Conservation (phyloP, 2,329 filamentous ascomycete species). For the Cryphonectria japonica region DNA sequence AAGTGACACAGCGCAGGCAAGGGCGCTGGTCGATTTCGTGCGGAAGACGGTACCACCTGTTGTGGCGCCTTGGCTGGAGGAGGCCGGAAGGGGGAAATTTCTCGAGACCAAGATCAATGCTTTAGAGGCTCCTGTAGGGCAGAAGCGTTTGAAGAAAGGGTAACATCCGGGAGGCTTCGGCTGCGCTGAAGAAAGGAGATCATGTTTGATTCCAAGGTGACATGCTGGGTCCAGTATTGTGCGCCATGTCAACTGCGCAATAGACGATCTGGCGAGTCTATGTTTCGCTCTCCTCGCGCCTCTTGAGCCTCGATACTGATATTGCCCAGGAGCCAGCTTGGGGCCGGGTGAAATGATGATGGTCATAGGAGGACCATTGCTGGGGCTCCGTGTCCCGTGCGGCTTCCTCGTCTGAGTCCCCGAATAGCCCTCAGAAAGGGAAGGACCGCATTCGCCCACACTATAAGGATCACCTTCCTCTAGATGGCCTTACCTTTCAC, state of each 20-base stretch:
- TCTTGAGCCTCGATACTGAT: background rate
- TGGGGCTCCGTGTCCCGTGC: background rate
- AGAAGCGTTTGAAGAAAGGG: conserved; percentile 38
- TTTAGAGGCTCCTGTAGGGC: conserved; percentile 46
- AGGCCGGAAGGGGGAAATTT: conserved; percentile 46
- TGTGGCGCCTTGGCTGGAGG: conserved; percentile 60
- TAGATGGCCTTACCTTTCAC: background rate
- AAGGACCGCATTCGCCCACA: background rate
- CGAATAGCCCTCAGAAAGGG: background rate
- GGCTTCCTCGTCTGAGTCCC: background rate
- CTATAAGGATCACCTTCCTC: background rate
- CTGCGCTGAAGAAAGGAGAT: background rate
- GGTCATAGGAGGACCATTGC: background rate
- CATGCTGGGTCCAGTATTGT: background rate
- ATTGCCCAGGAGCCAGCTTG: background rate
- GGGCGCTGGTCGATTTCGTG: conserved; percentile 60
- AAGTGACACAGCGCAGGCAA: conserved; percentile 58
- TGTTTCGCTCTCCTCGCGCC: background rate
- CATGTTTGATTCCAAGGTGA: background rate
- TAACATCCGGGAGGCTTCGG: background rate
- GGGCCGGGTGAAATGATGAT: background rate
- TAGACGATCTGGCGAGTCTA: background rate
- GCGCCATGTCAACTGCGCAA: background rate
- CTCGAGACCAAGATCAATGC: conserved; percentile 52
- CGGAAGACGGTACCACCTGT: conserved; percentile 55